Evolutionary conservation across 176 grass and related monocot genomes (phyloP).

Genomic region (Oryza coarctata): DNA sequence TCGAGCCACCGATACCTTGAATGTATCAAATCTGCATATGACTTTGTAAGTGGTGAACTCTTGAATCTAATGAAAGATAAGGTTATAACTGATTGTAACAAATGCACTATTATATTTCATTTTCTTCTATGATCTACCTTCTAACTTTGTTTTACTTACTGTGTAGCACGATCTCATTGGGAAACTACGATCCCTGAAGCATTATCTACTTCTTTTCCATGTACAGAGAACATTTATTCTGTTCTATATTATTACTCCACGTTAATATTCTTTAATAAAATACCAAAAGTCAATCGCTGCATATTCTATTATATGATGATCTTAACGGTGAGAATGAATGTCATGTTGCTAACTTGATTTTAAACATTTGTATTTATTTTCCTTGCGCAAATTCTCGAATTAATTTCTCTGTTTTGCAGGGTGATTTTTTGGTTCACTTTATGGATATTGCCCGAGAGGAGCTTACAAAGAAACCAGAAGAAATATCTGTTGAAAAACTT

Average conservation of each 20-base stretch:
- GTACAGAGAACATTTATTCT: conserved; percentile 46
- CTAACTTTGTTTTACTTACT: conserved; percentile 28
- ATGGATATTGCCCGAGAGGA: conserved; percentile 99
- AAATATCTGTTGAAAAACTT: conserved; percentile 95
- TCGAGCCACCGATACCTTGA: conserved; percentile 96
- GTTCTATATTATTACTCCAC: conserved; percentile 21
- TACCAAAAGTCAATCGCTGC: not conserved
- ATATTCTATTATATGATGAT: conserved; percentile 9
- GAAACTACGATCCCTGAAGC: conserved; percentile 91
- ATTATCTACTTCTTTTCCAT: conserved; percentile 92
- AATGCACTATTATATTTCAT: conserved; percentile 17
- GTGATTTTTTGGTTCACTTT: conserved; percentile 99
- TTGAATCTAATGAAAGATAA: conserved; percentile 94
- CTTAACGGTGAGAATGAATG: conserved; percentile 20
- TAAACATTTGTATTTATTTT: conserved; percentile 31
- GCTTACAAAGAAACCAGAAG: conserved; percentile 81
- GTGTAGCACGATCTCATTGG: conserved; percentile 82
- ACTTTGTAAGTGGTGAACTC: conserved; percentile 92
- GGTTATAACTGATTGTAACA: conserved; percentile 39
- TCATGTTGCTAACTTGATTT: conserved; percentile 17
- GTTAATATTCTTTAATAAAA: conserved; percentile 21
- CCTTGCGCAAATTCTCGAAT: conserved; percentile 32
- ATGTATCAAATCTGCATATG: conserved; percentile 97
- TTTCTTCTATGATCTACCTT: conserved; percentile 2
- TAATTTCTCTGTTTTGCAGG: conserved; percentile 52